Percentiles rank a stretch among this genome's conserved stretches.
Evolutionary conservation across 257 asterid genomes (phyloP).

Genomic region (Solanum clarkiae): DNA sequence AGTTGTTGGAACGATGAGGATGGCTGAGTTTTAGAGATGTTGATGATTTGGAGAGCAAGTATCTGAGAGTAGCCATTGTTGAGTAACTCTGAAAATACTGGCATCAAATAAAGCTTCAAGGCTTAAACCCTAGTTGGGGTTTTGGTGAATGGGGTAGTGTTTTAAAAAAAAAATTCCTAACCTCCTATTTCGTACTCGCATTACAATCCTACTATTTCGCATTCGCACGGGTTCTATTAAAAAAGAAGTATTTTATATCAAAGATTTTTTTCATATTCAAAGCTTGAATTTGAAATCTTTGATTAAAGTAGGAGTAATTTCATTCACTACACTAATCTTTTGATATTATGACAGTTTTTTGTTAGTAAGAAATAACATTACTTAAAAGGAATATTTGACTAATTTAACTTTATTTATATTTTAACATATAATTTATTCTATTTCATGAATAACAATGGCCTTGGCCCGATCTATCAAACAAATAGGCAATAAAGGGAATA

Average conservation of each 20-base stretch:
- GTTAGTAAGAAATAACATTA: not conserved
- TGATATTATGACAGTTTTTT: too few relatives aligned
- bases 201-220: too few relatives aligned
- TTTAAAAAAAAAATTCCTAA: too few relatives aligned
- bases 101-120: not conserved
- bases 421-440: not conserved
- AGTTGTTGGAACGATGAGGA: conserved; percentile 6
- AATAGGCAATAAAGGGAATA: not conserved
- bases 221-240: too few relatives aligned
- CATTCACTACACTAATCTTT: too few relatives aligned
- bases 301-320: accelerated
- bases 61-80: conserved; percentile 40
- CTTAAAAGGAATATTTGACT: not conserved
- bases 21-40: conserved; percentile 6
- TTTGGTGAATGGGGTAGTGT: not conserved
- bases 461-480: not conserved
- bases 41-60: conserved; percentile 38
- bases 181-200: too few relatives aligned
- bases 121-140: not conserved
- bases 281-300: too few relatives aligned
- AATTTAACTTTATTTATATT: not conserved
- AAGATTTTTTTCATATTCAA: too few relatives aligned
- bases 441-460: not conserved
- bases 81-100: not conserved
- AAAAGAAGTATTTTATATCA: too few relatives aligned